Evolutionary conservation across 345 rosid species (phyloP), one percentile per base, ranked within the genome.

Genomic region (Psidium guajava): DNA sequence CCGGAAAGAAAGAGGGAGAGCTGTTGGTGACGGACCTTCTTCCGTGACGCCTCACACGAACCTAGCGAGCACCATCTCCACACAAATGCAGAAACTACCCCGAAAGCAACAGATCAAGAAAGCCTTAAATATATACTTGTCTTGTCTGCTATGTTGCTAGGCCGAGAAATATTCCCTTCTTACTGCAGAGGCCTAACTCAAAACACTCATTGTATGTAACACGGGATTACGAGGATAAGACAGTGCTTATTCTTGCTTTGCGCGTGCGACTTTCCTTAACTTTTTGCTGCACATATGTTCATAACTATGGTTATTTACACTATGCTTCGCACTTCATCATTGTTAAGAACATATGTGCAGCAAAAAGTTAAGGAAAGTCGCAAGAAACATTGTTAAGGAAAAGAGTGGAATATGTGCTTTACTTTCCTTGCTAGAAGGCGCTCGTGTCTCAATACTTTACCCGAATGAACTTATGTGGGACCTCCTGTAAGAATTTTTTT

Each of bases 11-110:
- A 57, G 61, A n/a, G 18, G 20, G 36, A 59, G 27, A n/a, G 8
- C 12, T n/a, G 69, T 59, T 27, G 36, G 1, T 32, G 28, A 59
- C 40, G 20, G 40, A 59, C 36, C 73, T 59, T n/a, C n/a, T 27
- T 27, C 7, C n/a, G n/a, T n/a, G 3, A 32, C 40, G 73, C 10
- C 73, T 32, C 20, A 20, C 40, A 27, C 2, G 40, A 59, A 32
- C 8, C 5, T 2, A 1, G 27, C 20, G 0, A 6, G 40, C 40
- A 27, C 40, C 0, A 3, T 59, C 16, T 27, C 73, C 40, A 14
- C 73, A 14, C 20, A n/a, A 58, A 18, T 58, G 36, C 69, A 58
- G 28, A 59, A n/a, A n/a, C 69, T 11, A 25, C n/a, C 0, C 73
- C 21, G 20, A 15, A 59, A 27, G 73, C 40, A 27, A 32, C 32